Evolutionary conservation across 495 filamentous ascomycete species (phyloP).

Genomic region (Tuber umbilicatum): DNA sequence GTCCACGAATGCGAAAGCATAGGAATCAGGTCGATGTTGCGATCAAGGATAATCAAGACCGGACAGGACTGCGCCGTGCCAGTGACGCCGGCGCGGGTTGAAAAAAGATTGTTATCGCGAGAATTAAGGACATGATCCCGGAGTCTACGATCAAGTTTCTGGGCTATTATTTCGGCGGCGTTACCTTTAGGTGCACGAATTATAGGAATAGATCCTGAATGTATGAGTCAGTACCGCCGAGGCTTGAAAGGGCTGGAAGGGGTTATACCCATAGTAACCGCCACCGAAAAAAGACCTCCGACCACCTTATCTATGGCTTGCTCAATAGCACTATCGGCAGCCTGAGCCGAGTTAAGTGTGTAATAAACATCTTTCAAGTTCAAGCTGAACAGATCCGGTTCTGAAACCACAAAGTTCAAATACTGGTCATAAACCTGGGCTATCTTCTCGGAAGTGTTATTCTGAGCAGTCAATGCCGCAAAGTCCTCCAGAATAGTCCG

Average conservation of each 20-base stretch:
- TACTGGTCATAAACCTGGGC: conserved; percentile 96
- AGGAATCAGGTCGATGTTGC: conserved; percentile 92
- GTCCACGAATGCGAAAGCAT: conserved; percentile 99
- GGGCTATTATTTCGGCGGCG: conserved; percentile 88
- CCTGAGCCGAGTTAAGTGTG: conserved; percentile 86
- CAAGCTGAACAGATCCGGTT: conserved; percentile 92
- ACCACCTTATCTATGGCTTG: conserved; percentile 81
- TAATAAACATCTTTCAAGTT: conserved; percentile 90
- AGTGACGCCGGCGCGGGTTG: conserved; percentile 23
- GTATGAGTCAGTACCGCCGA: conserved; percentile 3
- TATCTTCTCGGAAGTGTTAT: conserved; percentile 77
- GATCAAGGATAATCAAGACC: conserved; percentile 58
- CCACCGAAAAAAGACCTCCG: conserved; percentile 89
- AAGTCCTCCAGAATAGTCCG: conserved; percentile 93
- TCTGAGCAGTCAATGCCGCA: conserved; percentile 74
- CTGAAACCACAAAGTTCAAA: conserved; percentile 92
- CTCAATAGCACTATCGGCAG: conserved; percentile 84
- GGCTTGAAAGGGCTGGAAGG: neutral
- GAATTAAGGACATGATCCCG: conserved; percentile 96
- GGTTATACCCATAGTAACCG: conserved; percentile 81
- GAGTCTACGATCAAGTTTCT: conserved; percentile 88
- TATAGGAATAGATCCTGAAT: conserved; percentile 74
- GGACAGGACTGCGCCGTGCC: conserved; percentile 39
- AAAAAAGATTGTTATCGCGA: conserved; percentile 57
- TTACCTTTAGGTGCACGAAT: conserved; percentile 87